Base-by-base conservation (phyloP, 2,329 filamentous ascomycete species). In the Zopfia rhizophila region DNA sequence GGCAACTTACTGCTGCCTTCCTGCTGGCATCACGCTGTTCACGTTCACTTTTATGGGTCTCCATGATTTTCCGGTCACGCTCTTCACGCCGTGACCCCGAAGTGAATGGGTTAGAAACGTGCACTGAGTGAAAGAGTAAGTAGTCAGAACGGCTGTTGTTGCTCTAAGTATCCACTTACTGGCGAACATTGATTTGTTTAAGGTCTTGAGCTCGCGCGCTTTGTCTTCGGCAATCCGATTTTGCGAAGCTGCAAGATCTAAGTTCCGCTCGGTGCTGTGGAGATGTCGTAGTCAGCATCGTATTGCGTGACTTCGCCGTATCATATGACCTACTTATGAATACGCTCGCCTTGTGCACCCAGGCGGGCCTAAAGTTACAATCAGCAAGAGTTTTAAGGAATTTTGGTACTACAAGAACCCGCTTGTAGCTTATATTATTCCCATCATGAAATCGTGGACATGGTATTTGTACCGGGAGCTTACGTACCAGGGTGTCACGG, bases 131-230 rank as follows among this genome's bases (percentile, higher is more conserved):
- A 21, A 17, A 12, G 21, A 8, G 12, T 7, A 8, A 12, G 25
- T 17, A 16, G 11, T 10, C 11, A 22, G 24, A 35, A 24, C 16
- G 13, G 25, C 64, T 68, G 28, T 54, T 47, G 14, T 8, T 31
- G 8, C 17, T 40, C n/a, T 16, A 40, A 11, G 18, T 7, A 7
- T 17, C n/a, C n/a, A 92, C 86, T 63, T 91, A 88, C 16, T 83
- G 4, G 90, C 89, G 65, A 96, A 96, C 91, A 97, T 96, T 76
- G 87, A 91, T 53, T 88, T 81, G 72, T 97, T 96, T 37, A 95
- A 78, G 1, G 84, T 90, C 76, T 93, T 93, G 25, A 97, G 77
- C 66, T 96, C 91, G 35, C 85, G 83, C 1, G 91, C 88, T 60
- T 90, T 89, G 56, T 92, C 90, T 58, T 91, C 86, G 4, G 90